Conservation (phyloP, 2,329 filamentous ascomycete species). For the Seiridium unicorne region DNA sequence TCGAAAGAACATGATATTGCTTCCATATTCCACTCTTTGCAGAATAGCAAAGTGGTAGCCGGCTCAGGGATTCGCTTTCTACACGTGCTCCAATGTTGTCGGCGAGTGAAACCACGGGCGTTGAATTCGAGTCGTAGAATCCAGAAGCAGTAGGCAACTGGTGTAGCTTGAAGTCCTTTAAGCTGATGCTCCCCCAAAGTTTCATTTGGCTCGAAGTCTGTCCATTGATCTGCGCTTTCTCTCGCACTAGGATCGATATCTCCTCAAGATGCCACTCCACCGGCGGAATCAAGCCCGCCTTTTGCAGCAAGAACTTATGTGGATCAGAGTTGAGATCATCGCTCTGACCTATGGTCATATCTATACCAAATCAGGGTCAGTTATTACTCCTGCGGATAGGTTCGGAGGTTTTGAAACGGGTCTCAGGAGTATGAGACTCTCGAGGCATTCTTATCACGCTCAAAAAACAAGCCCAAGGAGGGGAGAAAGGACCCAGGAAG, state of each 20-base stretch:
- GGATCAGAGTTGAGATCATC: slow-evolving; percentile 40
- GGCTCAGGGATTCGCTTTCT: slow-evolving; percentile 5
- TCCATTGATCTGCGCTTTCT: slow-evolving; percentile 29
- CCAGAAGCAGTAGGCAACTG: slow-evolving; percentile 8
- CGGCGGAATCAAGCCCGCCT: slow-evolving; percentile 45
- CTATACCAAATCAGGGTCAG: too few relatives aligned
- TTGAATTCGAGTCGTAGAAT: slow-evolving; percentile 12
- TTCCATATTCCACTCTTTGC: slow-evolving; percentile 16
- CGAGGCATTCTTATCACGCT: too few relatives aligned
- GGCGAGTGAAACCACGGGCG: not conserved
- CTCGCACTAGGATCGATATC: slow-evolving; percentile 53
- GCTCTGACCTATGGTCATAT: slow-evolving; percentile 62
- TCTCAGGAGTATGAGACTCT: too few relatives aligned
- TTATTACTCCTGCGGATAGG: too few relatives aligned
- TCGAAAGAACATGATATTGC: not conserved
- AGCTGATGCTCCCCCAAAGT: slow-evolving; percentile 51
- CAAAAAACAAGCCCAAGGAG: too few relatives aligned
- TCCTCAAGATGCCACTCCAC: slow-evolving; percentile 47
- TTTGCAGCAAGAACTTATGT: slow-evolving; percentile 51
- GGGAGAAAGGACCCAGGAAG: too few relatives aligned
- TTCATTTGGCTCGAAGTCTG: slow-evolving; percentile 48
- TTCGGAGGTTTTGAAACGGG: too few relatives aligned
- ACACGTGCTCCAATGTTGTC: not conserved
- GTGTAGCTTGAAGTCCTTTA: slow-evolving; percentile 20
- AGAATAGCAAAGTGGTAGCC: slow-evolving; percentile 18